Percentiles rank a stretch among this genome's conserved stretches.
Conservation (phyloP, 495 filamentous ascomycete genomes). For the Penicillium taxi region DNA sequence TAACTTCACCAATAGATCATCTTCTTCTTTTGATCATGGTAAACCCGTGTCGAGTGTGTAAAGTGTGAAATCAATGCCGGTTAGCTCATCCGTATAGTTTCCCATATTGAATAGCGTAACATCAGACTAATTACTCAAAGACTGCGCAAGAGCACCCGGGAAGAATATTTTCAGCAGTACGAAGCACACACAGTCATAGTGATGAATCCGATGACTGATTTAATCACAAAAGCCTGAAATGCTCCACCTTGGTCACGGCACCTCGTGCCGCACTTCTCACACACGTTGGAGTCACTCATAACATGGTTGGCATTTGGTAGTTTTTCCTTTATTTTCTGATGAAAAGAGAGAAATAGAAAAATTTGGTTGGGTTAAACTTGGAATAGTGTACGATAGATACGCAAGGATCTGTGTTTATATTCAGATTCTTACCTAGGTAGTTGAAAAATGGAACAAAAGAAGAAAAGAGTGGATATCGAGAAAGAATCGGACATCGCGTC, state of each 20-base stretch:
- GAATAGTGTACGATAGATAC: no score
- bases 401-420: no score
- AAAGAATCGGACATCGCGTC: no score
- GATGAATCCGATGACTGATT: slow-evolving; percentile 1
- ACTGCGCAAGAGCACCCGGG: slow-evolving; percentile 1
- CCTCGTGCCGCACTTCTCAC: not conserved
- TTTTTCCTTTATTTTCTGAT: not conserved
- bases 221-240: not conserved
- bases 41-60: slow-evolving; percentile 1
- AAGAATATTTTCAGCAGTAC: not conserved
- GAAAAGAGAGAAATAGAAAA: not conserved
- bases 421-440: no score
- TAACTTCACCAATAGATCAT: no score
- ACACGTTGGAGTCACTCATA: not conserved
- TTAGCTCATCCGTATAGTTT: not conserved
- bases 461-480: no score
- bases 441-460: no score
- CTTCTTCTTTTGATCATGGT: no score
- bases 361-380: no score
- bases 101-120: not conserved
- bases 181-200: slow-evolving; percentile 1
- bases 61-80: not conserved
- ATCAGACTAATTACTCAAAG: not conserved
- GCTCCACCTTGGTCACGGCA: not conserved
- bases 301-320: not conserved